phyloP scores from a whole-genome alignment of 768 basidiomycete genomes.

The Austroboletus eburneus region DNA sequence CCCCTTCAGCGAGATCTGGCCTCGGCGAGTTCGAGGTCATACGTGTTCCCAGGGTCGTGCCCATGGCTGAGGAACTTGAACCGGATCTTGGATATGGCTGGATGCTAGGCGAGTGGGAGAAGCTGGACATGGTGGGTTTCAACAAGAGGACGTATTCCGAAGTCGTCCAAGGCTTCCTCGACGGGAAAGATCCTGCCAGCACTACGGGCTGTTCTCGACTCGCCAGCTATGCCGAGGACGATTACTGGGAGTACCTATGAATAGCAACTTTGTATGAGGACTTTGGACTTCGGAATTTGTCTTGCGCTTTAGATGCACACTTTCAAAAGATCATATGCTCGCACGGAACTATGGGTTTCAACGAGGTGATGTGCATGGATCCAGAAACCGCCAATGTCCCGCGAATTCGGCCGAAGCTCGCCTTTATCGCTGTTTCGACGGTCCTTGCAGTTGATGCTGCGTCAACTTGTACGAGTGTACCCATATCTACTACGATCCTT shows the following conservation, averaged over 20 bases:
- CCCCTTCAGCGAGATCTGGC: constrained; percentile 7
- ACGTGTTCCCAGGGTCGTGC: constrained; percentile 15
- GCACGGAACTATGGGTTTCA: too few species aligned
- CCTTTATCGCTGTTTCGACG: too few species aligned
- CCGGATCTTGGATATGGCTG: constrained; percentile 2
- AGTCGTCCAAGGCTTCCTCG: constrained; percentile 11
- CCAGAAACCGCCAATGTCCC: too few species aligned
- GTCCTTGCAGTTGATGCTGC: too few species aligned
- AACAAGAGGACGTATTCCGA: constrained; percentile 24
- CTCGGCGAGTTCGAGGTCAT: constrained; percentile 23
- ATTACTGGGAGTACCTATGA: constrained; percentile 16
- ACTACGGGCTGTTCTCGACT: background rate
- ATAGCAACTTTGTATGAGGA: background rate
- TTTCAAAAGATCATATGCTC: too few species aligned
- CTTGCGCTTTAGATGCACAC: too few species aligned
- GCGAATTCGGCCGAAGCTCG: too few species aligned
- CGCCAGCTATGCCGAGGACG: constrained; percentile 3
- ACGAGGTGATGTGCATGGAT: too few species aligned
- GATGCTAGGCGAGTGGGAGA: constrained; percentile 19
- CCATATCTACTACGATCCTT: too few species aligned
- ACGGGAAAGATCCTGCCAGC: constrained; percentile 1
- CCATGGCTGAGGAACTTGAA: constrained; percentile 9
- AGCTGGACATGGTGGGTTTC: constrained; percentile 11
- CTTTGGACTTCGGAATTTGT: too few species aligned
- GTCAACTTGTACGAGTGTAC: too few species aligned